Evolutionary conservation across 2,329 filamentous ascomycete species (phyloP), one percentile per base, ranked within the genome.

Genomic region (Penicillium sclerotiorum): DNA sequence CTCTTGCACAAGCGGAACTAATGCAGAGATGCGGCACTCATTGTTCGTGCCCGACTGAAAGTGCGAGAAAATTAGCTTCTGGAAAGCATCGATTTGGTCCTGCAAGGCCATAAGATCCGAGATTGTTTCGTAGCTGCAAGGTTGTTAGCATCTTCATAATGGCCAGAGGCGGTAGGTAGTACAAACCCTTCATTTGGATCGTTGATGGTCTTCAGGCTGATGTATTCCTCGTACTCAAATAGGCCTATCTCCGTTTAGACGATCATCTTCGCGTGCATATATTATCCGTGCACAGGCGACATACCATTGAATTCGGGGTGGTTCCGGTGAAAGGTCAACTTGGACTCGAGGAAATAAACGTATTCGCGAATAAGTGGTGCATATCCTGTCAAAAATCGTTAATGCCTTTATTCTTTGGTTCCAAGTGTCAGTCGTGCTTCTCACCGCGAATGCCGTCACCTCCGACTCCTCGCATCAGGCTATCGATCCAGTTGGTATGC

Each of bases 171-270:
- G 35, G 15, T 13, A 23, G 20, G 22, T 18, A 18, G n/a, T 36
- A 40, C 67, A 41, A 87, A 93, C 68, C 94, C 94, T 76, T 99
- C 94, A 67, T 99, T 97, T 4, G 94, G 94, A 72, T 99, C 94
- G 71, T 97, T 96, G 77, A 95, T 97, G 22, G 91, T 90, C 77
- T 96, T 97, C 69, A 99, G 79, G 68, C 91, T 96, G 70, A 97
- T 92, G 71, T 99, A 99, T 71, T 99, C 94, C 76, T 97, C 93
- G 68, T 99, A 99, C 70, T 99, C 94, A 66, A 99, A 99, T 1
- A 93, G 91, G 52, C 81, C 80, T 83, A 52, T 17, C 18, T 18
- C n/a, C 30, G 43, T 64, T n/a, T 51, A 59, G 51, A 38, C 40
- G 17, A 41, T 21, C 18, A 20, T 17, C 30, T n/a, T 30, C 23